These are phyloP conservation scores for Sanghuangporus baumii DNA, from an alignment of 1,284 basidiomycete genomes.

Conservation along the genomic window DNA sequence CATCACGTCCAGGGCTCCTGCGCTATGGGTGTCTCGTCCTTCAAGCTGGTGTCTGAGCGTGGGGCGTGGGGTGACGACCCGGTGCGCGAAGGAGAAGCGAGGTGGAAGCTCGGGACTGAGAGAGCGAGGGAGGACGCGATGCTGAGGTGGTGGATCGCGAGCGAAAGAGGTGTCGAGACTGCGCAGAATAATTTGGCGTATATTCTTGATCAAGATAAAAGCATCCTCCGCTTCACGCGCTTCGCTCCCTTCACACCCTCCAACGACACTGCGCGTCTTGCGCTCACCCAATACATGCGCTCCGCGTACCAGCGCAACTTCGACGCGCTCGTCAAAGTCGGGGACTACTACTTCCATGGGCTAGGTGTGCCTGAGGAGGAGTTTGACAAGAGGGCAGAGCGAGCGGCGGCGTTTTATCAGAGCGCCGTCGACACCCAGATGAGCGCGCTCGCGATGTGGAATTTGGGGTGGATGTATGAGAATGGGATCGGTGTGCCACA, in stretches of 20 bases:
- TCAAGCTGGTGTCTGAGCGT: slow-evolving; percentile 84
- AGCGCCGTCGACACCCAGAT: slow-evolving; percentile 87
- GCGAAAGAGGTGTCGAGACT: slow-evolving; percentile 87
- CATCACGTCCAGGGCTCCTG: slow-evolving; percentile 64
- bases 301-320: slow-evolving; percentile 92
- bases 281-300: slow-evolving; percentile 90
- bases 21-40: slow-evolving; percentile 82
- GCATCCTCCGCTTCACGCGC: slow-evolving; percentile 60
- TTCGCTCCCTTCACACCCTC: slow-evolving; percentile 65
- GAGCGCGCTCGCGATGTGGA: slow-evolving; percentile 97
- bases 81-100: slow-evolving; percentile 75
- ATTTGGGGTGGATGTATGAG: slow-evolving; percentile 99
- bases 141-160: slow-evolving; percentile 92
- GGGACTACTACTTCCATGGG: slow-evolving; percentile 92
- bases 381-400: slow-evolving; percentile 55
- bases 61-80: slow-evolving; percentile 86
- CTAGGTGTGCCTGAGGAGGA: slow-evolving; percentile 63
- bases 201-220: slow-evolving; percentile 86
- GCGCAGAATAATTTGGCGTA: slow-evolving; percentile 97
- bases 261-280: slow-evolving; percentile 75
- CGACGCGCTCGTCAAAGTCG: slow-evolving; percentile 94
- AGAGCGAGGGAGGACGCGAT: slow-evolving; percentile 68
- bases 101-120: slow-evolving; percentile 71
- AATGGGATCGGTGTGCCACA: slow-evolving; percentile 88
- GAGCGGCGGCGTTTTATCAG: slow-evolving; percentile 91